Percentiles rank a stretch among this genome's conserved stretches.
phyloP scores from a whole-genome alignment of 2,329 filamentous ascomycete genomes.

The Xylariaceae sp. region DNA sequence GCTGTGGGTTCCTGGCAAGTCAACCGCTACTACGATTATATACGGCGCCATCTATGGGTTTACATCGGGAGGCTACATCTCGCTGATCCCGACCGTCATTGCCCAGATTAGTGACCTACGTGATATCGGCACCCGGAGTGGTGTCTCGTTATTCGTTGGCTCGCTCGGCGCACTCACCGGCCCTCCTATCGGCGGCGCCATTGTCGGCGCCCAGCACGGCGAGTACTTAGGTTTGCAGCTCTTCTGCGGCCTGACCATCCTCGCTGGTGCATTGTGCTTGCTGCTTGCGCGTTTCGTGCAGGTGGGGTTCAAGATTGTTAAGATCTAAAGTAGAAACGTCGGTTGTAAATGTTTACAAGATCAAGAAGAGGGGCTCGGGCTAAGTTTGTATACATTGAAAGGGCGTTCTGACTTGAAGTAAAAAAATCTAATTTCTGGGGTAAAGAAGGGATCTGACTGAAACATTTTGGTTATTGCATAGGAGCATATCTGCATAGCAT shows the following conservation, averaged over 20 bases:
- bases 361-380: too few relatives aligned
- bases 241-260: slow-evolving; percentile 63
- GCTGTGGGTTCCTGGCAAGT: slow-evolving; percentile 19
- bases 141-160: slow-evolving; percentile 66
- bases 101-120: slow-evolving; percentile 74
- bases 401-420: too few relatives aligned
- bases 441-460: too few relatives aligned
- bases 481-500: neutral
- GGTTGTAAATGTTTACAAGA: too few relatives aligned
- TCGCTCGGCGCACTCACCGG: slow-evolving; percentile 70
- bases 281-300: slow-evolving; percentile 14
- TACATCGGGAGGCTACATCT: slow-evolving; percentile 66
- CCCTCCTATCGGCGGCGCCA: slow-evolving; percentile 68
- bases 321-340: slow-evolving; percentile 12
- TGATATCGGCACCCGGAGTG: slow-evolving; percentile 72
- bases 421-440: neutral
- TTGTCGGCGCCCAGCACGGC: slow-evolving; percentile 51
- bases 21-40: slow-evolving; percentile 57
- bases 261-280: slow-evolving; percentile 11
- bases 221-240: slow-evolving; percentile 66
- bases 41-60: slow-evolving; percentile 71
- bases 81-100: slow-evolving; percentile 65
- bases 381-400: too few relatives aligned
- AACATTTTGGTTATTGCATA: slow-evolving; percentile 2
- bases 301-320: slow-evolving; percentile 13